These are phyloP conservation scores for Phytophthora litchii DNA, from an alignment of 352 stramenopile species.

Conservation along the genomic window DNA sequence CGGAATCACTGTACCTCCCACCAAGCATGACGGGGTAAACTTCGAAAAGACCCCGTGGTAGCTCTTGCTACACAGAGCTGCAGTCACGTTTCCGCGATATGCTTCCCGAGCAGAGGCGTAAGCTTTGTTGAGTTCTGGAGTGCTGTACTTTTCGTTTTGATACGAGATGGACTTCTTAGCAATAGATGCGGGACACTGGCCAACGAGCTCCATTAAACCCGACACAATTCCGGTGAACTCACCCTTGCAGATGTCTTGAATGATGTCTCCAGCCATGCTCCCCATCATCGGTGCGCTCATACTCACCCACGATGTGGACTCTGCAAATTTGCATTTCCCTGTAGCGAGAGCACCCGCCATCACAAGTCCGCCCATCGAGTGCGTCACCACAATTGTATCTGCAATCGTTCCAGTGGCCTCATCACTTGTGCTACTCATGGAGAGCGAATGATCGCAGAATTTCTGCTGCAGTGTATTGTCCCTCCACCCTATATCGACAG, in stretches of 20 bases:
- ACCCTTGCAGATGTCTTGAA: conserved; percentile 11
- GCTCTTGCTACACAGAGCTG: conserved; percentile 36
- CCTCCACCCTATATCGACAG: conserved; percentile 12
- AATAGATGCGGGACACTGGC: conserved; percentile 4
- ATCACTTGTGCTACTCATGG: conserved; percentile 19
- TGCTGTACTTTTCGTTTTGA: conserved; percentile 18
- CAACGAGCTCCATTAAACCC: conserved; percentile 1
- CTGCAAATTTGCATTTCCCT: conserved; percentile 13
- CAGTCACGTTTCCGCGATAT: conserved; percentile 32
- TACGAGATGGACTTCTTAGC: conserved; percentile 11
- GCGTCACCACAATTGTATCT: conserved; percentile 28
- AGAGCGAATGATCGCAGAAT: conserved; percentile 20
- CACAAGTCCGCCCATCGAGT: conserved; percentile 32
- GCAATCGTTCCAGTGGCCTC: conserved; percentile 1
- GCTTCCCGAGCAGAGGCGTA: conserved; percentile 19
- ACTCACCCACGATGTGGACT: conserved; percentile 20
- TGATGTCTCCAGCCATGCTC: conserved; percentile 27
- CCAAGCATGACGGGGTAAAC: conserved; percentile 9
- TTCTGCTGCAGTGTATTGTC: conserved; percentile 18
- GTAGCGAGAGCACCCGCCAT: conserved; percentile 20
- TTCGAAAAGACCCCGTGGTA: conserved; percentile 38
- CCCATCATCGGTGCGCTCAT: conserved; percentile 25
- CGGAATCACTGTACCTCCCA: conserved; percentile 22
- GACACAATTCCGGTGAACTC: neutral
- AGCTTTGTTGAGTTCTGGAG: neutral